These are phyloP conservation scores for Ophiostoma fasciatum DNA, from an alignment of 2,329 filamentous ascomycete species.

Conservation along the genomic window DNA sequence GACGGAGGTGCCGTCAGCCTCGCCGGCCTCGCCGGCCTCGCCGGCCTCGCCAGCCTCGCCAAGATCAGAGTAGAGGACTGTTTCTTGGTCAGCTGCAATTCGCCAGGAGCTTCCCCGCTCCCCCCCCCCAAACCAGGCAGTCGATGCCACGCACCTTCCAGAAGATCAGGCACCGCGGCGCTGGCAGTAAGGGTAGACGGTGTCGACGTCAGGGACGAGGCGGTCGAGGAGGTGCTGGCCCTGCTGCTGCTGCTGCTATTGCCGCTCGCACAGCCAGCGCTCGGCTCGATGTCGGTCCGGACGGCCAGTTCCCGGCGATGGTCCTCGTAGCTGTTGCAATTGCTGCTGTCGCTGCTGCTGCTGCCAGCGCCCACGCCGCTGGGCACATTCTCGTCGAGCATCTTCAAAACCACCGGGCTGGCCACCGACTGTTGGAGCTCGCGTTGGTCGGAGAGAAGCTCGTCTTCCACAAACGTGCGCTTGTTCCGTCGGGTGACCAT, in stretches of 20 bases:
- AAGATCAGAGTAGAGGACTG: too few species aligned
- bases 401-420: too few species aligned
- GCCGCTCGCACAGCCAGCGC: not conserved
- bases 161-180: not conserved
- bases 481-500: constrained; percentile 12
- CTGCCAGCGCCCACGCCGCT: not conserved
- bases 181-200: not conserved
- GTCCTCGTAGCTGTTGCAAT: not conserved
- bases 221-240: constrained; percentile 6
- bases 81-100: too few species aligned
- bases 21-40: too few species aligned
- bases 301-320: too few species aligned
- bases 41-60: too few species aligned
- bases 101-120: too few species aligned
- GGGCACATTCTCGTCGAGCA: too few species aligned
- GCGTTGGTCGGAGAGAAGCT: constrained; percentile 6
- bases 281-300: constrained; percentile 1
- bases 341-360: not conserved
- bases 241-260: constrained; percentile 7
- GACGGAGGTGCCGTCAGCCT: not conserved
- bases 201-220: constrained; percentile 3
- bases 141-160: too few species aligned
- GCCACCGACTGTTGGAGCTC: constrained; percentile 3
- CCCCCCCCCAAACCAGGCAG: too few species aligned
- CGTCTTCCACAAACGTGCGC: constrained; percentile 11